Evolutionary conservation across 768 basidiomycete species (phyloP).

Genomic region (Pholiota microspora): DNA sequence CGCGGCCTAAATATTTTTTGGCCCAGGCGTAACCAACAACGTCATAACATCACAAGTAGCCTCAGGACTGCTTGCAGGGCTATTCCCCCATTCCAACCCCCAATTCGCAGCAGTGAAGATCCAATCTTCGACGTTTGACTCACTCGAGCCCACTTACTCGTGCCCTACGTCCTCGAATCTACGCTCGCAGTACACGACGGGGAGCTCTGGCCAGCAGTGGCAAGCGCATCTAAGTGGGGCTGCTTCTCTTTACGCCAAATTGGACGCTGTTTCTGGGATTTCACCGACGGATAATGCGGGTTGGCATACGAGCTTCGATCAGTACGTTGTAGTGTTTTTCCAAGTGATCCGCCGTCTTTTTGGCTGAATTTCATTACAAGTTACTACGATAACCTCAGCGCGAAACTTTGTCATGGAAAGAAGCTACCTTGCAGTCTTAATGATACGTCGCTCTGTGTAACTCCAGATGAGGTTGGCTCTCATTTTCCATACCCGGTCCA

Average conservation of each 20-base stretch:
- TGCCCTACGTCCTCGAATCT: conserved; percentile 37
- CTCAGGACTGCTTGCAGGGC: conserved; percentile 40
- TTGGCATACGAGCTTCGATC: conserved; percentile 52
- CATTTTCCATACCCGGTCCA: neutral
- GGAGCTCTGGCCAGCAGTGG: conserved; percentile 35
- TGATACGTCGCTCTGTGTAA: conserved; percentile 41
- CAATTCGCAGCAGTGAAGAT: conserved; percentile 30
- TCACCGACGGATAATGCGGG: conserved; percentile 35
- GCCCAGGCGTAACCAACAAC: conserved; percentile 50
- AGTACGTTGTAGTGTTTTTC: conserved; percentile 28
- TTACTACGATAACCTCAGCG: conserved; percentile 52
- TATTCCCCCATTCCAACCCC: conserved; percentile 38
- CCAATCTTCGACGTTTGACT: conserved; percentile 41
- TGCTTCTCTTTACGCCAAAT: conserved; percentile 34
- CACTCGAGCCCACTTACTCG: conserved; percentile 45
- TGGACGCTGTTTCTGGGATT: conserved; percentile 45
- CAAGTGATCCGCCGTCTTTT: too few species aligned
- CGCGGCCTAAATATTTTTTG: neutral
- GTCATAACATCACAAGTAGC: conserved; percentile 53
- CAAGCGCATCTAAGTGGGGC: conserved; percentile 38
- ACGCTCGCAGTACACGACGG: conserved; percentile 34
- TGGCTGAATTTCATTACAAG: conserved; percentile 20
- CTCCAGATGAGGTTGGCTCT: conserved; percentile 35
- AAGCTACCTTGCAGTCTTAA: conserved; percentile 43
- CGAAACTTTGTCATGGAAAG: conserved; percentile 48